Evolutionary conservation across 805 yeast species (phyloP), one percentile per base, ranked within the genome.

Genomic region (Suhomyces vadensis): DNA sequence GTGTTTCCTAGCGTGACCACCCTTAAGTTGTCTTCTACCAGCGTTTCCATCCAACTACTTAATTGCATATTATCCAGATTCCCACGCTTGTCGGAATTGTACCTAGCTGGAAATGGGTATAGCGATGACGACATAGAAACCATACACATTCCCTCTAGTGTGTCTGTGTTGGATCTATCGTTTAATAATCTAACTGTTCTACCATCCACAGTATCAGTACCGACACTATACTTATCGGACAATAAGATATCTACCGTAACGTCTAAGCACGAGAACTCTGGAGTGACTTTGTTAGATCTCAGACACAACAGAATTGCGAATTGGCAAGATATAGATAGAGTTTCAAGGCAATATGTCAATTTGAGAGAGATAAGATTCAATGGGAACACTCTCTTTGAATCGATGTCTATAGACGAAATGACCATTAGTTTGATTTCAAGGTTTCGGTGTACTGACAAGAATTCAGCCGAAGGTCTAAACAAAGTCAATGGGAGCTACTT

Each of bases 401-500:
- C 27, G 10, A 27, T 66, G 3, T 45, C 57, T 11, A 53, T 56
- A 1, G 73, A 69, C n/a, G 69, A 61, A 23, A 58, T 60, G 59
- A 49, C 65, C n/a, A 26, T 63, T 3, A 50, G 67, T 35, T 50
- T 78, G 2, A 70, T 84, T 14, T 82, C 82, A 1, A 62, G 86
- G 20, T 61, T 69, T 5, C 47, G 42, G 5, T 65, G 68, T 43
- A 42, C 41, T 11, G 44, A 36, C 23, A 10, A 35, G 1, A 39
- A 39, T n/a, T 31, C 25, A 6, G 29, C 38, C 9, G 63, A 65
- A 1, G 42, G 48, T 0, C 35, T 84, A 1, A 31, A 37, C 1
- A 64, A 61, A 19, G 61, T 89, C 10, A 82, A 90, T 55, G 95
- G 96, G 1, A 72, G 81, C 0, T 40, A 27, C 0, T 63, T 87